phyloP scores from a whole-genome alignment of 2,329 filamentous ascomycete genomes.

The Aspergillus tamarii region DNA sequence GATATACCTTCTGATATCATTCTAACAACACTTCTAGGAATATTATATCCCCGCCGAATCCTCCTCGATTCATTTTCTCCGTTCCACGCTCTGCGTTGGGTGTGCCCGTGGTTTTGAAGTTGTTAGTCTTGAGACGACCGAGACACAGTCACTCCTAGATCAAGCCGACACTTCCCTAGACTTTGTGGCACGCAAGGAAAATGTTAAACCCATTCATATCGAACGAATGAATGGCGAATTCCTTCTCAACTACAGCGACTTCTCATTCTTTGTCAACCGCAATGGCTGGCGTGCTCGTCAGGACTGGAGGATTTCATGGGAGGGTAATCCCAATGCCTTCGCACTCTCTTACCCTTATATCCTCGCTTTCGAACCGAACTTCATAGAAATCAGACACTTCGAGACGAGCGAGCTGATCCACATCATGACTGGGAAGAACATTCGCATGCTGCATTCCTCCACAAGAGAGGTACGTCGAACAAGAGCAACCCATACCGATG shows the following conservation, averaged over 20 bases:
- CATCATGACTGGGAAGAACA: slow-evolving; percentile 94
- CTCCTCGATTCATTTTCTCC: slow-evolving; percentile 96
- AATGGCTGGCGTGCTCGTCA: slow-evolving; percentile 96
- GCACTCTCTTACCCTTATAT: slow-evolving; percentile 97
- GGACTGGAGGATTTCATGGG: slow-evolving; percentile 98
- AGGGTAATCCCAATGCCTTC: slow-evolving; percentile 88
- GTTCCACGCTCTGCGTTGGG: slow-evolving; percentile 93
- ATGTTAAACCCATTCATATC: slow-evolving; percentile 93
- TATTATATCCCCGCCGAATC: slow-evolving; percentile 99
- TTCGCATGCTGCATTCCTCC: slow-evolving; percentile 95
- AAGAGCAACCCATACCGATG: background rate
- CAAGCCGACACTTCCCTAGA: slow-evolving; percentile 97
- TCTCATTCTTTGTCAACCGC: slow-evolving; percentile 98
- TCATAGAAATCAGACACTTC: slow-evolving; percentile 94
- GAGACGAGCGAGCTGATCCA: slow-evolving; percentile 89
- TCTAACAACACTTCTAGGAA: slow-evolving; percentile 58
- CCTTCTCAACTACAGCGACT: slow-evolving; percentile 96
- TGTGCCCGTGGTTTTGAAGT: slow-evolving; percentile 97
- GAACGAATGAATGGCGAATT: slow-evolving; percentile 97
- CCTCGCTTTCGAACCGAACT: slow-evolving; percentile 93
- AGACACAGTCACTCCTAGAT: slow-evolving; percentile 94
- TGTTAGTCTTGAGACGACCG: slow-evolving; percentile 93
- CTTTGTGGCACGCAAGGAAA: slow-evolving; percentile 92
- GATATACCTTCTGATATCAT: slow-evolving; percentile 7
- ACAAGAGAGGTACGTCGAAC: slow-evolving; percentile 80